Evolutionary conservation across 768 basidiomycete genomes (phyloP), one percentile per base, ranked within the genome.

Genomic region (Auriscalpium vulgare): DNA sequence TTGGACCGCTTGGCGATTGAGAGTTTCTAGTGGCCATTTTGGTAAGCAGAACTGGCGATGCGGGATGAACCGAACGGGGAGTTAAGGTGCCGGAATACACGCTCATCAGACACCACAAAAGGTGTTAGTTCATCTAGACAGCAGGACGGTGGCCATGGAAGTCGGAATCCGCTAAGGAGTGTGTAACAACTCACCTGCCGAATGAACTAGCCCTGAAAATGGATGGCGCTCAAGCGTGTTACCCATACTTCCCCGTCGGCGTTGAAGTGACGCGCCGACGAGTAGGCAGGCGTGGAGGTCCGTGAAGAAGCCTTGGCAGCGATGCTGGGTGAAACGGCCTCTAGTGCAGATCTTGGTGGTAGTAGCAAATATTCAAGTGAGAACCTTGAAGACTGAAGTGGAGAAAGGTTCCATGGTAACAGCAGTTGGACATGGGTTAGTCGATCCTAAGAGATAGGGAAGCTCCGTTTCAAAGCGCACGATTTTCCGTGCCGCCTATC

Each of bases 161-260:
- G 84, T 85, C 81, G 78, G 80, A 85, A 85, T 73, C 84, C 81
- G 82, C 84, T 85, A 85, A 85, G 84, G 83, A 84, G 82, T 85
- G 83, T 85, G 83, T 84, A 84, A 85, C 83, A 84, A 86, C 84
- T 87, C 83, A 87, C 84, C 85, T 85, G 85, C 85, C 82, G 83
- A 87, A 87, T 83, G 80, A 85, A 86, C 84, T 86, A 84, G 84
- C 85, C 85, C 83, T 86, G 81, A 86, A 87, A 86, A 87, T 86
- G 84, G 85, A 87, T 87, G 85, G 85, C 84, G 84, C 85, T 87
- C 78, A 85, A 86, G 83, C 78, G 80, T 84, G 78, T 79, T 81
- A 84, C 85, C 85, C 82, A 87, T 81, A 86, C 84, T 81, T 83
- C 81, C 75, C 85, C 82, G 79, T 83, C 78, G 77, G 79, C 73